These are phyloP conservation scores for Melanogaster broomeanus DNA, from an alignment of 768 basidiomycete species.

Conservation along the genomic window DNA sequence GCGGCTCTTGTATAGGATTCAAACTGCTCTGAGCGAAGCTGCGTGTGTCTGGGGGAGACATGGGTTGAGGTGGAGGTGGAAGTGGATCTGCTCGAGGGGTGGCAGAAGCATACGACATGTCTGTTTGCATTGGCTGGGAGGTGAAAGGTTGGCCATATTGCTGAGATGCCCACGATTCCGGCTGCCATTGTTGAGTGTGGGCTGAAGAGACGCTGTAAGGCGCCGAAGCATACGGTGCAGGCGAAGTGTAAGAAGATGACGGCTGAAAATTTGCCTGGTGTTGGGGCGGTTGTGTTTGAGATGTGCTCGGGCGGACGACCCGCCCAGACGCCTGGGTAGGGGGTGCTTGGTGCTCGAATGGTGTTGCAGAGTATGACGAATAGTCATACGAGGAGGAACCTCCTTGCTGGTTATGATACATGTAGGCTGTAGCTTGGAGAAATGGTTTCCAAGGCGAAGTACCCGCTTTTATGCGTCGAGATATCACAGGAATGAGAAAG, in stretches of 20 bases:
- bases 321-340: constrained; percentile 33
- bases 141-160: constrained; percentile 32
- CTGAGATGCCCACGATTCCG: constrained; percentile 42
- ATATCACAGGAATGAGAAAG: constrained; percentile 28
- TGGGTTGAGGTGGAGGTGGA: constrained; percentile 26
- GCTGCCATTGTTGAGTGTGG: constrained; percentile 41
- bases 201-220: constrained; percentile 29
- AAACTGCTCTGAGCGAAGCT: constrained; percentile 27
- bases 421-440: constrained; percentile 52
- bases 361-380: constrained; percentile 38
- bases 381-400: constrained; percentile 53
- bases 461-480: constrained; percentile 32
- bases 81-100: constrained; percentile 35
- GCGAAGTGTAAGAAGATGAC: constrained; percentile 29
- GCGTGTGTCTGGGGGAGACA: constrained; percentile 33
- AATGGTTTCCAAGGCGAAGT: constrained; percentile 33
- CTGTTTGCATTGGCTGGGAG: constrained; percentile 35
- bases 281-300: constrained; percentile 35
- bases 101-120: constrained; percentile 36
- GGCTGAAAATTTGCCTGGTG: constrained; percentile 27
- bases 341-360: constrained; percentile 27
- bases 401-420: constrained; percentile 52
- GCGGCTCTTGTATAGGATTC: constrained; percentile 32
- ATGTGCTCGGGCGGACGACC: constrained; percentile 28
- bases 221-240: constrained; percentile 31